Percentiles rank a stretch among this genome's conserved stretches.
These are phyloP conservation scores for Mucor mucedo DNA, from an alignment of 371 early-diverging fungal genomes.

Conservation along the genomic window DNA sequence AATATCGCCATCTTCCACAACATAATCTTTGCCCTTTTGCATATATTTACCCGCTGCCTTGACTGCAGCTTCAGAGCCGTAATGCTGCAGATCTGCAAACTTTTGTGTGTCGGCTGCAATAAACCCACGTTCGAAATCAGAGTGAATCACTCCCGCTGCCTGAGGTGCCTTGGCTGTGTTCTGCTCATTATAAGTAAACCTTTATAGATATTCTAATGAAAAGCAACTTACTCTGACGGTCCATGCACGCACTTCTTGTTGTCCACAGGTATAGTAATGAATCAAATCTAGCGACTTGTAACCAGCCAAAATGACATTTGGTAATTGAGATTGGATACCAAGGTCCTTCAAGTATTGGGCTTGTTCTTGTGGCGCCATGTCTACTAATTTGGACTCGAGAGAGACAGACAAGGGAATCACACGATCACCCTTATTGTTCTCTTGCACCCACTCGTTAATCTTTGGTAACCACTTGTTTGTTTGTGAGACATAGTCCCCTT, in stretches of 20 bases:
- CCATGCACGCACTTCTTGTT: slow-evolving; percentile 87
- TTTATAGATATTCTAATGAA: background rate
- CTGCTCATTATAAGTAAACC: slow-evolving; percentile 13
- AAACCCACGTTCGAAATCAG: slow-evolving; percentile 92
- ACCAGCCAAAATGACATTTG: slow-evolving; percentile 83
- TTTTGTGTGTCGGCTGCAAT: slow-evolving; percentile 93
- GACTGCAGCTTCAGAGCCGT: slow-evolving; percentile 56
- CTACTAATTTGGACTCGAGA: slow-evolving; percentile 68
- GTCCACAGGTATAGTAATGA: slow-evolving; percentile 92
- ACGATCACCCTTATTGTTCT: slow-evolving; percentile 82
- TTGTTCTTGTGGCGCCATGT: slow-evolving; percentile 46
- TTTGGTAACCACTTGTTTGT: slow-evolving; percentile 53
- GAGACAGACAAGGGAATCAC: slow-evolving; percentile 89
- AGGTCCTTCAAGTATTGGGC: slow-evolving; percentile 41
- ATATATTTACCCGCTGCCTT: slow-evolving; percentile 61
- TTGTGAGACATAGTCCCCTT: slow-evolving; percentile 78
- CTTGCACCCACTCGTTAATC: slow-evolving; percentile 89
- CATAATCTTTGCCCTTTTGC: slow-evolving; percentile 94
- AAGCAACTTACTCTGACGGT: slow-evolving; percentile 60
- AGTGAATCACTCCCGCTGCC: slow-evolving; percentile 89
- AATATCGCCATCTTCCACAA: slow-evolving; percentile 94
- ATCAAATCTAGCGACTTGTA: slow-evolving; percentile 87
- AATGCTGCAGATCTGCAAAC: slow-evolving; percentile 65
- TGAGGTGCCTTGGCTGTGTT: slow-evolving; percentile 88
- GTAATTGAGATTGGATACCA: slow-evolving; percentile 59